A percentile compares a stretch with the other conserved stretches of the same genome.
These are phyloP conservation scores for Barnettozyma californica DNA, from an alignment of 805 yeast species.

Conservation along the genomic window DNA sequence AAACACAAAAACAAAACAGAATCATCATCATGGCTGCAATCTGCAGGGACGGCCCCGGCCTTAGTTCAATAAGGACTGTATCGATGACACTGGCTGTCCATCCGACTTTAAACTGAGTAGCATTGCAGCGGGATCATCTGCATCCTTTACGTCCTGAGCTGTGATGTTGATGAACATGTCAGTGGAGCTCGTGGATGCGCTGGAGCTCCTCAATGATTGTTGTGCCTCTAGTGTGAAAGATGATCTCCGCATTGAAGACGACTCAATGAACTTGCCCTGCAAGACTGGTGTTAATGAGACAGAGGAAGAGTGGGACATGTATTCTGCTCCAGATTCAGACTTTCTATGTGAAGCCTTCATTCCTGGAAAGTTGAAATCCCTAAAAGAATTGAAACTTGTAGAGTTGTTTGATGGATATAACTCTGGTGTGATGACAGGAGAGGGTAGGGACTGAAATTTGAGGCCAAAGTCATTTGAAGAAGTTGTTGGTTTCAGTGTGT, in stretches of 20 bases:
- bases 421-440: slow-evolving; percentile 26
- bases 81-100: slow-evolving; percentile 16
- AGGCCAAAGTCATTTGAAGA: slow-evolving; percentile 1
- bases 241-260: background rate
- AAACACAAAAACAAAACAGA: background rate
- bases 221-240: background rate
- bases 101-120: slow-evolving; percentile 21
- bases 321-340: background rate
- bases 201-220: background rate
- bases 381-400: background rate
- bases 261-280: background rate
- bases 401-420: slow-evolving; percentile 12
- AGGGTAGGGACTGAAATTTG: slow-evolving; percentile 19
- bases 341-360: background rate
- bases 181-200: background rate
- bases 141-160: slow-evolving; percentile 3
- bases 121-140: slow-evolving; percentile 12
- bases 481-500: slow-evolving; percentile 1
- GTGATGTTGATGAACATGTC: slow-evolving; percentile 6
- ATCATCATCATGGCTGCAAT: background rate
- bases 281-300: background rate
- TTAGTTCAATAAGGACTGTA: slow-evolving; percentile 21
- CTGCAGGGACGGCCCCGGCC: background rate
- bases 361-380: slow-evolving; percentile 19
- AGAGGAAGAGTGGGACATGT: background rate